Percentiles rank a stretch among this genome's conserved stretches.
phyloP scores from a whole-genome alignment of 1,284 basidiomycete genomes.

The Macrocybe sp. region DNA sequence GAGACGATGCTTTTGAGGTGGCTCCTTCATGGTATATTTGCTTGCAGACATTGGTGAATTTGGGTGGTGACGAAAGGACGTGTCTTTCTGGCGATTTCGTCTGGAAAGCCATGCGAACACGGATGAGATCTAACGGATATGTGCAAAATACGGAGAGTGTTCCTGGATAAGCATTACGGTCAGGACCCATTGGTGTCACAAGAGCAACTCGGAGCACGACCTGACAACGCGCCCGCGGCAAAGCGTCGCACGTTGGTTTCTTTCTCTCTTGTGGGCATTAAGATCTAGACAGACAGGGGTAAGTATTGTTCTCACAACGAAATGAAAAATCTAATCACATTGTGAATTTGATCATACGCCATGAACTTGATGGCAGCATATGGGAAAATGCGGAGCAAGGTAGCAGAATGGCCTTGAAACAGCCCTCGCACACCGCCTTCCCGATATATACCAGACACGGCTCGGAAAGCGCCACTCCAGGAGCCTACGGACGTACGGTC shows the following conservation, averaged over 20 bases:
- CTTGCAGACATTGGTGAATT: constrained; percentile 57
- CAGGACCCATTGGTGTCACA: not conserved
- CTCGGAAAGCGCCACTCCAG: constrained; percentile 83
- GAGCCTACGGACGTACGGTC: constrained; percentile 44
- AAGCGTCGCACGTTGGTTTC: constrained; percentile 87
- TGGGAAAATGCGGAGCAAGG: constrained; percentile 82
- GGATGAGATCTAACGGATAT: constrained; percentile 93
- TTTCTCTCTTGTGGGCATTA: constrained; percentile 81
- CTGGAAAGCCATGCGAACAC: constrained; percentile 93
- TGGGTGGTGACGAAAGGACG: constrained; percentile 38
- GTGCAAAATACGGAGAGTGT: constrained; percentile 88
- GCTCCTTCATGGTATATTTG: constrained; percentile 69
- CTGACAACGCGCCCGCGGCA: constrained; percentile 83
- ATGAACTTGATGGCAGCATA: constrained; percentile 99
- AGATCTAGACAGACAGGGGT: constrained; percentile 29
- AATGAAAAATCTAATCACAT: constrained; percentile 38
- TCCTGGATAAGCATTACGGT: constrained; percentile 39
- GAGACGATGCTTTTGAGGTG: constrained; percentile 16
- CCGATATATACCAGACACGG: constrained; percentile 76
- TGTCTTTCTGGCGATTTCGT: constrained; percentile 44
- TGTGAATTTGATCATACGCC: constrained; percentile 88
- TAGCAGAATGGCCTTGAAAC: constrained; percentile 95
- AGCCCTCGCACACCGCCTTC: constrained; percentile 76
- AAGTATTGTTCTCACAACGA: not conserved
- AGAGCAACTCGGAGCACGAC: constrained; percentile 33